Conservation (phyloP, 306 rosid genomes). For the Cicer arietinum region DNA sequence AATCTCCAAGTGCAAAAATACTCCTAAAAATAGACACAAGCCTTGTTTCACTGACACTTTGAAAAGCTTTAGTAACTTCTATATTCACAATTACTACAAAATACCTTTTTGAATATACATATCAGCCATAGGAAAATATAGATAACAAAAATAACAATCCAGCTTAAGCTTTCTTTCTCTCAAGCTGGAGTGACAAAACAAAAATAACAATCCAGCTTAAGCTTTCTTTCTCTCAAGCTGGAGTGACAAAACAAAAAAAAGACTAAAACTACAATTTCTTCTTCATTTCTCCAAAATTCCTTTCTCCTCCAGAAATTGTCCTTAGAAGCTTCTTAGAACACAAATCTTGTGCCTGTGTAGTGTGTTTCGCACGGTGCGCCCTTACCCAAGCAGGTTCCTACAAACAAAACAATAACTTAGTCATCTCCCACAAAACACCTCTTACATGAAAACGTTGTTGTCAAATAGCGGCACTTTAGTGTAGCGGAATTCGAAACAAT, state of each 20-base stretch:
- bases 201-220: constrained; percentile 18
- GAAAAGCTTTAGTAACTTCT: constrained; percentile 5
- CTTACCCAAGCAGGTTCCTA: constrained; percentile 99
- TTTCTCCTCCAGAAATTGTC: constrained; percentile 67
- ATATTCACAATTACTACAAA: constrained; percentile 42
- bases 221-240: constrained; percentile 24
- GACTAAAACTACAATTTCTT: constrained; percentile 38
- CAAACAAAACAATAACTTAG: constrained; percentile 34
- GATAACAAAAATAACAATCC: constrained; percentile 17
- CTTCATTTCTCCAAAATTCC: constrained; percentile 37
- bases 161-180: constrained; percentile 28
- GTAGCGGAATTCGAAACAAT: neutral
- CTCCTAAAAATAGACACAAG: neutral
- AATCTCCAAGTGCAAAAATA: neutral
- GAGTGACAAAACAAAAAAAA: constrained; percentile 15
- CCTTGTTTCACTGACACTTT: constrained; percentile 19
- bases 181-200: constrained; percentile 15
- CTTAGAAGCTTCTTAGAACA: constrained; percentile 81
- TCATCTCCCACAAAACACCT: constrained; percentile 3
- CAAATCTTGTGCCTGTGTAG: constrained; percentile 71
- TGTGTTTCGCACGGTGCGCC: constrained; percentile 76
- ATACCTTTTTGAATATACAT: constrained; percentile 42
- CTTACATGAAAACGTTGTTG: neutral
- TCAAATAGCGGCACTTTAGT: no score
- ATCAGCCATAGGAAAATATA: constrained; percentile 9